Percentiles rank a stretch among this genome's conserved stretches.
These are phyloP conservation scores for Vanilla planifolia DNA, from an alignment of 106 monocot species.

Conservation along the genomic window DNA sequence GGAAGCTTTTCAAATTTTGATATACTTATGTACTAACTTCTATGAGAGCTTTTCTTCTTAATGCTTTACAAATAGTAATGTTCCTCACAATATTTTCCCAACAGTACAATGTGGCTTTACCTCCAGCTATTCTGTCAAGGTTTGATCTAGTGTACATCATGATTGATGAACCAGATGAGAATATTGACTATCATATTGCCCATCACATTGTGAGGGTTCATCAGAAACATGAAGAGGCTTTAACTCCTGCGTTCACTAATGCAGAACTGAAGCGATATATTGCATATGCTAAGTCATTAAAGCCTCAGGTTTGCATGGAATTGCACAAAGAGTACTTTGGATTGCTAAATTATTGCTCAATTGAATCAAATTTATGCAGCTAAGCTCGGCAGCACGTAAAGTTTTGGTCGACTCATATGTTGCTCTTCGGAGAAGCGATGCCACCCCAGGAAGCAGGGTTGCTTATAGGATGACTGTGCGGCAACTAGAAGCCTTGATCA, in stretches of 20 bases:
- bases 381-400: conserved; percentile 75
- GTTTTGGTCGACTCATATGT: conserved; percentile 94
- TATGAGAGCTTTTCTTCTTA: not conserved
- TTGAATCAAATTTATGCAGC: conserved; percentile 28
- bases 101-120: conserved; percentile 94
- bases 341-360: conserved; percentile 1
- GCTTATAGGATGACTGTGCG: conserved; percentile 98
- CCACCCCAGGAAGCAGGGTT: conserved; percentile 94
- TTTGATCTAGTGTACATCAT: conserved; percentile 84
- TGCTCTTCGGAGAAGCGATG: conserved; percentile 77
- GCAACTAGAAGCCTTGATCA: conserved; percentile 89
- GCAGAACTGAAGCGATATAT: conserved; percentile 95
- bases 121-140: conserved; percentile 78
- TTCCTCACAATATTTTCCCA: conserved; percentile 5
- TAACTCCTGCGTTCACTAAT: conserved; percentile 80
- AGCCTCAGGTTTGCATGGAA: conserved; percentile 59
- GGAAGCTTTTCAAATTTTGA: not conserved
- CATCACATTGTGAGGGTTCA: conserved; percentile 98
- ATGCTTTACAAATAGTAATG: not conserved
- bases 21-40: too few relatives aligned
- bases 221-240: conserved; percentile 87
- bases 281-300: conserved; percentile 79
- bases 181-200: conserved; percentile 92
- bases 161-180: conserved; percentile 99
- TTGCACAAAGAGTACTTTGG: not conserved